These are phyloP conservation scores for Penicillium fimorum DNA, from an alignment of 495 filamentous ascomycete species.

Conservation along the genomic window DNA sequence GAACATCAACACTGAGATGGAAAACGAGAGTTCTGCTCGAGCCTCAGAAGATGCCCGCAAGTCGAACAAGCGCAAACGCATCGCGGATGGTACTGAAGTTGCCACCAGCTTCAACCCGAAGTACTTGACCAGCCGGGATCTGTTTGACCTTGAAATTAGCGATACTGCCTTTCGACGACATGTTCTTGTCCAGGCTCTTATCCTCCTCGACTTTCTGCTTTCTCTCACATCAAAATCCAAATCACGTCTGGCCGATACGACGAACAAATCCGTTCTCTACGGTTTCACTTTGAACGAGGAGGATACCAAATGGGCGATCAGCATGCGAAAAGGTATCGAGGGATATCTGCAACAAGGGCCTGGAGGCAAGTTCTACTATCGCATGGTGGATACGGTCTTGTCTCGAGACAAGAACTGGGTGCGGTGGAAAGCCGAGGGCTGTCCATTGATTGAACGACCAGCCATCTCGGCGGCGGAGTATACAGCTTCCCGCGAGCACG, in stretches of 20 bases:
- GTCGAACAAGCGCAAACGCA: constrained; percentile 71
- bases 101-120: constrained; percentile 89
- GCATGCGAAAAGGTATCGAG: constrained; percentile 70
- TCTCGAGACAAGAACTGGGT: constrained; percentile 97
- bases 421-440: constrained; percentile 93
- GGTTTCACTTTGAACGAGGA: constrained; percentile 72
- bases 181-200: constrained; percentile 90
- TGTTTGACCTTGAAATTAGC: constrained; percentile 94
- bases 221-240: constrained; percentile 82
- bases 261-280: constrained; percentile 87
- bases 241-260: constrained; percentile 66
- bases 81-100: constrained; percentile 57
- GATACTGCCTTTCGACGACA: constrained; percentile 92
- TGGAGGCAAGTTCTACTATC: constrained; percentile 82
- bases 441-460: constrained; percentile 76
- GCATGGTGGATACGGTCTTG: constrained; percentile 93
- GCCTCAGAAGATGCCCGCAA: constrained; percentile 58
- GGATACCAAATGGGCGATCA: constrained; percentile 77
- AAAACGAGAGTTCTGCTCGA: constrained; percentile 47
- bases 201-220: constrained; percentile 88
- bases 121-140: constrained; percentile 89
- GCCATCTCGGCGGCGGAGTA: constrained; percentile 65
- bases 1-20: constrained; percentile 68
- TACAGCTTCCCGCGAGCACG: constrained; percentile 60
- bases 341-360: constrained; percentile 71